Percentiles rank a stretch among this genome's conserved stretches.
Evolutionary conservation across 148 eudicot genomes (phyloP).

Genomic region (Camellia lanceoleosa): DNA sequence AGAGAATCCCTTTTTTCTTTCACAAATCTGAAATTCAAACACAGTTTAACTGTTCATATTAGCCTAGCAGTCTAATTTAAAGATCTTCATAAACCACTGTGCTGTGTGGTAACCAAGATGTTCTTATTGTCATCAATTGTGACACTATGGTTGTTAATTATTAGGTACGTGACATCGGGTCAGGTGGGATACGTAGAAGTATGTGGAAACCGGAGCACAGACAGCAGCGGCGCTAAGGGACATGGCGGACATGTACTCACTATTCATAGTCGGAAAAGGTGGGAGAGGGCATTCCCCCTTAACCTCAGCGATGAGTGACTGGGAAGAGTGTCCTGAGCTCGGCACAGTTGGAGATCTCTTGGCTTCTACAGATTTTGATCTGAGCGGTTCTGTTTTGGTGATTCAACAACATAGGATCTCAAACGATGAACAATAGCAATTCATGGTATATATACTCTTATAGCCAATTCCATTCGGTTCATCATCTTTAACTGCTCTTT

Average conservation of each 20-base stretch:
- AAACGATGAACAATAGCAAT: slow-evolving; percentile 24
- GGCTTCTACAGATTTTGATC: slow-evolving; percentile 84
- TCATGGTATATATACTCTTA: no score
- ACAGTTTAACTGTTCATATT: no score
- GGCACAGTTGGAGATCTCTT: slow-evolving; percentile 85
- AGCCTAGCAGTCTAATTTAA: not conserved
- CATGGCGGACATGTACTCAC: slow-evolving; percentile 69
- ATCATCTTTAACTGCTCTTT: no score
- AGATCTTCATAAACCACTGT: not conserved
- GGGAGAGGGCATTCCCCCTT: slow-evolving; percentile 54
- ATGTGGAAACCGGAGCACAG: slow-evolving; percentile 67
- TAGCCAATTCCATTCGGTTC: no score
- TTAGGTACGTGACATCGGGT: slow-evolving; percentile 82
- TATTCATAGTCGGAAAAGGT: slow-evolving; percentile 80
- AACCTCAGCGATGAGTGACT: slow-evolving; percentile 81
- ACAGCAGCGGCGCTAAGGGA: slow-evolving; percentile 72
- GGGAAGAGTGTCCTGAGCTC: slow-evolving; percentile 98
- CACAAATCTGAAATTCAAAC: no score
- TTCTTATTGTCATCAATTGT: not conserved
- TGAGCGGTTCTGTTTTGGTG: slow-evolving; percentile 74
- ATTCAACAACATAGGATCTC: slow-evolving; percentile 61
- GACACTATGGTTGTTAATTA: not conserved
- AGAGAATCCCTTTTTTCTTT: no score
- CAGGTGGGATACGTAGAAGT: slow-evolving; percentile 84
- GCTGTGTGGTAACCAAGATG: not conserved